Base-by-base conservation (phyloP, 345 rosid genomes). In the Eutrema japonicum region DNA sequence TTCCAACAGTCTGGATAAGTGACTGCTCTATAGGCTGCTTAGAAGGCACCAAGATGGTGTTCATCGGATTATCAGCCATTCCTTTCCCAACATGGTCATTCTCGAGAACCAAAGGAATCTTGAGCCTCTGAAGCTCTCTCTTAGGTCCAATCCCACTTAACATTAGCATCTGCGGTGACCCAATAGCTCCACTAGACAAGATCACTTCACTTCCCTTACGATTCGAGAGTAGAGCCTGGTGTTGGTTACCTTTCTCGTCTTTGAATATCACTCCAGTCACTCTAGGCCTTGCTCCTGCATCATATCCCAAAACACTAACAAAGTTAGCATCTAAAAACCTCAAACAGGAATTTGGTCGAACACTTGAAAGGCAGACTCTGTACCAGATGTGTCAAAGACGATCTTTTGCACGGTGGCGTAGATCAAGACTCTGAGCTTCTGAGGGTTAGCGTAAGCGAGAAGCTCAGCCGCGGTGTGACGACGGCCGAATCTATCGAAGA, bases 61-160 rank as follows among this genome's bases (percentile, higher is more conserved):
- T 96, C 98, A 92, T 87, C 13, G 99, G 99, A 69, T 96, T 96
- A 74, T 96, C 99, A 58, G 84, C 89, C 89, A 96, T 87, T 72
- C 87, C 97, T 81, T 83, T 74, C n/a, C 99, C 99, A 0, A 96
- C 98, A 78, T 83, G 77, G 42, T 76, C 69, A 60, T 90, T 90
- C 50, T 84, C 80, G 10, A 85, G 68, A 7, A 92, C 93, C 11
- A 80, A 57, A 5, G 97, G 77, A 71, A 96, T 87, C 81, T 84
- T 87, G 35, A 87, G 51, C 52, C 82, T 85, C 72, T 84, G 49
- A 3, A 95, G 93, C 40, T 90, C 89, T 9, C 65, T 77, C 80
- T 77, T 85, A 2, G 98, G 97, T 38, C 99, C 99, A 63, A 95
- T 71, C 3, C 99, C 99, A 71, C 99, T 95, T 8, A 95, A 83